Conservation (phyloP, 2,329 filamentous ascomycete genomes). For the Hymenoscyphus scutula region DNA sequence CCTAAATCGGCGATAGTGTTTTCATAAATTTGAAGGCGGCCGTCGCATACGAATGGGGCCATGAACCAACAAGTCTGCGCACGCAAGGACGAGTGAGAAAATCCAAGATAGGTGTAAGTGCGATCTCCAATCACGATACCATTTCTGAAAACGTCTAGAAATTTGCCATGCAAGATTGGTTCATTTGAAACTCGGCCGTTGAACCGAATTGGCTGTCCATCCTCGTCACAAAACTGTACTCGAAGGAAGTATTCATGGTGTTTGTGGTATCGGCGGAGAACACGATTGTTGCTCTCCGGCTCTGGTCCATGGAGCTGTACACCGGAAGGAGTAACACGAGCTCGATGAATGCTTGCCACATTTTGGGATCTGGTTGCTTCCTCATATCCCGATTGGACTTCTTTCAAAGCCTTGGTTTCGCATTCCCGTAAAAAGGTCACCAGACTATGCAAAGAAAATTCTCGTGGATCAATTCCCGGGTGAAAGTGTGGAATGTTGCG, state of each 20-base stretch:
- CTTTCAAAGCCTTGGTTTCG: constrained; percentile 39
- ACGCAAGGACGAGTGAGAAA: constrained; percentile 75
- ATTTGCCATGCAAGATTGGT: constrained; percentile 56
- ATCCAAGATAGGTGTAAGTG: constrained; percentile 67
- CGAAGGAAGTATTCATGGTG: constrained; percentile 65
- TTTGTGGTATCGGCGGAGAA: constrained; percentile 63
- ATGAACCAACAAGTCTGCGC: constrained; percentile 69
- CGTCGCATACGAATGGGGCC: constrained; percentile 44
- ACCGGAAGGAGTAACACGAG: constrained; percentile 56
- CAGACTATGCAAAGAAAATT: constrained; percentile 38
- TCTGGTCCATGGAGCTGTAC: constrained; percentile 59
- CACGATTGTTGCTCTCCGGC: constrained; percentile 65
- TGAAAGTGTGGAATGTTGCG: neutral
- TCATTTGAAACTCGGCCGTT: constrained; percentile 52
- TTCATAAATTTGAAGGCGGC: constrained; percentile 36
- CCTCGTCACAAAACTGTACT: constrained; percentile 72
- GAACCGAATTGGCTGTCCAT: constrained; percentile 56
- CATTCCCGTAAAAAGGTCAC: constrained; percentile 40
- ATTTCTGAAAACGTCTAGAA: constrained; percentile 55
- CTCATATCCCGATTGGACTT: constrained; percentile 27
- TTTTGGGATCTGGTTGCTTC: constrained; percentile 20
- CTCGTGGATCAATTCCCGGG: constrained; percentile 2
- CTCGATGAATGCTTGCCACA: constrained; percentile 29
- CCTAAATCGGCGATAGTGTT: constrained; percentile 46
- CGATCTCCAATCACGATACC: constrained; percentile 65